Evolutionary conservation across 257 asterid genomes (phyloP).

Genomic region (Handroanthus guayacan): DNA sequence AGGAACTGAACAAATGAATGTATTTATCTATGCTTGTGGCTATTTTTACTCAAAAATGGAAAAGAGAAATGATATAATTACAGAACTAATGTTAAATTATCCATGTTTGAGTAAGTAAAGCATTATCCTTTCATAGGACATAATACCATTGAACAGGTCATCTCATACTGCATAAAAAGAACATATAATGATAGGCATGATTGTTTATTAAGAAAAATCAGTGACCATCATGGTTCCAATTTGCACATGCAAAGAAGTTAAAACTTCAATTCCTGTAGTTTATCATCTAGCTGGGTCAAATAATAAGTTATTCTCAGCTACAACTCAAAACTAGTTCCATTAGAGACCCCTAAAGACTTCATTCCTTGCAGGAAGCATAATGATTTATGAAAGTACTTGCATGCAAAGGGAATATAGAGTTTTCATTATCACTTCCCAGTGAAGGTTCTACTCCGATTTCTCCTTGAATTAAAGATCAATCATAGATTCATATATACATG

Average conservation of each 20-base stretch:
- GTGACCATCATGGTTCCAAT: background rate
- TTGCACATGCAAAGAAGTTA: conserved; percentile 14
- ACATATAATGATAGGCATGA: background rate
- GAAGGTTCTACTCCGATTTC: background rate
- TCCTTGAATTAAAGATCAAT: background rate
- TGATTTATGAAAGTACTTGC: background rate
- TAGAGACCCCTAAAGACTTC: background rate
- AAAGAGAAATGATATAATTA: background rate
- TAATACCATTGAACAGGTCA: background rate
- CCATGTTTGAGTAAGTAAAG: background rate
- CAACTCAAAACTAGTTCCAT: background rate
- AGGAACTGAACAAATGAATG: background rate
- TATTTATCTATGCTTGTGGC: background rate
- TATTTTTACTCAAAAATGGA: background rate
- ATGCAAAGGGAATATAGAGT: background rate
- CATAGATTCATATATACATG: background rate
- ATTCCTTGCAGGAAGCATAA: background rate
- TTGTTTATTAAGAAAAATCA: background rate
- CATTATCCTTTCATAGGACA: background rate
- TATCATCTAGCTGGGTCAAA: background rate
- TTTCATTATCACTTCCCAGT: background rate
- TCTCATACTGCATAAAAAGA: background rate
- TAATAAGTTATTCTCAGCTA: conserved; percentile 6
- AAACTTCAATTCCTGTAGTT: background rate
- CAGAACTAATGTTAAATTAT: background rate